phyloP scores from a whole-genome alignment of 176 grass and related monocot genomes.

The Rhynchospora breviuscula region DNA sequence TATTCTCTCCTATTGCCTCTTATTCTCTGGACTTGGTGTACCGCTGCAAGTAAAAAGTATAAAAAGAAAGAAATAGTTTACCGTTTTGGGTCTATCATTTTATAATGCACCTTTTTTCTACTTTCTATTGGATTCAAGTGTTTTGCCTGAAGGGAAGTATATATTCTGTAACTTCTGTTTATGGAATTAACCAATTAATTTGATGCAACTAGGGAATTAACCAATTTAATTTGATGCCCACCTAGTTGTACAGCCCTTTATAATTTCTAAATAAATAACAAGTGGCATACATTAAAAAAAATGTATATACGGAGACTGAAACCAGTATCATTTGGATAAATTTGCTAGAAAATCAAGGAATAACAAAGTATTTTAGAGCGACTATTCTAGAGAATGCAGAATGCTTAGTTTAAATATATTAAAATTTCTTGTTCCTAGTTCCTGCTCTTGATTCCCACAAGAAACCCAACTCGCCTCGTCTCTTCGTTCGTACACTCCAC shows the following conservation, averaged over 20 bases:
- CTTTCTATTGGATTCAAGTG: too few relatives aligned
- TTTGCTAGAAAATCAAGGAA: neutral
- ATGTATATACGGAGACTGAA: neutral
- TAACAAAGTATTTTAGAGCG: neutral
- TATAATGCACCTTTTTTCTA: too few relatives aligned
- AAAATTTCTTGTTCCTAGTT: neutral
- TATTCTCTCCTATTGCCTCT: constrained; percentile 18
- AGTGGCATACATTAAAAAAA: neutral
- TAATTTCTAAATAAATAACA: neutral
- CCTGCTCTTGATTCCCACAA: constrained; percentile 35
- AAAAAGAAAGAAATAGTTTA: too few relatives aligned
- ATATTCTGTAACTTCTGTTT: too few relatives aligned
- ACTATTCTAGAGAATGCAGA: neutral
- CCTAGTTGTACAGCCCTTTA: neutral
- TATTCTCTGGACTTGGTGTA: neutral
- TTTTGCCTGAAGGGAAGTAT: too few relatives aligned
- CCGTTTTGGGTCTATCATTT: too few relatives aligned
- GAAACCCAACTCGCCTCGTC: neutral
- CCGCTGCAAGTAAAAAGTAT: too few relatives aligned
- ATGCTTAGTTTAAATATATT: neutral
- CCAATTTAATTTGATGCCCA: too few relatives aligned
- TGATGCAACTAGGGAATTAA: too few relatives aligned
- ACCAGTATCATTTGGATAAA: neutral
- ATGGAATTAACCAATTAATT: too few relatives aligned
- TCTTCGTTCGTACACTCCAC: neutral